Base-by-base conservation (phyloP, 352 stramenopile species). In the Blastocystis sp. region DNA sequence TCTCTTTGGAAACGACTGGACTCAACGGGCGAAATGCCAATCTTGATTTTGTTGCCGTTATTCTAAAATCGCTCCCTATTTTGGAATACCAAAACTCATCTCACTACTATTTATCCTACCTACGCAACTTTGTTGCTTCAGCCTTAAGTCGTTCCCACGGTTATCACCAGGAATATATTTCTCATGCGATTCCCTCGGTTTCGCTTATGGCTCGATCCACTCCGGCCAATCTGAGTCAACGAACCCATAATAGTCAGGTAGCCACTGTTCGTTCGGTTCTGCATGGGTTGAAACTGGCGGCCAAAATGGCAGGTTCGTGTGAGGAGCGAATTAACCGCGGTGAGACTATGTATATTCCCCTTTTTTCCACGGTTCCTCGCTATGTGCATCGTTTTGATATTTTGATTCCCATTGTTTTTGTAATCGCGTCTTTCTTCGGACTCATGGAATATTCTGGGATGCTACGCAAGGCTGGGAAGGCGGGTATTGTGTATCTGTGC, bases 141-240 rank as follows among this genome's bases (percentile, higher is more conserved):
- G 54, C 73, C 29, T 34, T 68, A 6, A 23, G 20, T 26, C 73
- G 73, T 15, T 84, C 37, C n/a, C 73, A n/a, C 26, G 26, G 47
- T 18, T 53, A 45, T 6, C 73, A 84, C 53, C 54, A 64, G 55
- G 43, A 43, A 23, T 66, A 54, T 68, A 29, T 68, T 64, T 45
- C 18, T 6, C 26, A 84, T 9, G 29, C 34, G 26, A 84, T 84
- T 68, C 73, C 73, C 73, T 50, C 73, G 73, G 73, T 84, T n/a
- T 34, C 73, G 34, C 73, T 84, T 2, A 26, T 69, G 50, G 47
- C 47, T 15, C 50, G 23, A 23, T 68, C 73, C 1, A 20, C 20
- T 11, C 13, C 34, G 15, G 73, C 47, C 34, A 23, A 50, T 8
- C 73, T 84, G 54, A 18, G 47, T 8, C 43, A 84, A 15, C 73